These are phyloP conservation scores for Blastobotrys aristatus DNA, from an alignment of 1,139 yeast species.

Conservation along the genomic window DNA sequence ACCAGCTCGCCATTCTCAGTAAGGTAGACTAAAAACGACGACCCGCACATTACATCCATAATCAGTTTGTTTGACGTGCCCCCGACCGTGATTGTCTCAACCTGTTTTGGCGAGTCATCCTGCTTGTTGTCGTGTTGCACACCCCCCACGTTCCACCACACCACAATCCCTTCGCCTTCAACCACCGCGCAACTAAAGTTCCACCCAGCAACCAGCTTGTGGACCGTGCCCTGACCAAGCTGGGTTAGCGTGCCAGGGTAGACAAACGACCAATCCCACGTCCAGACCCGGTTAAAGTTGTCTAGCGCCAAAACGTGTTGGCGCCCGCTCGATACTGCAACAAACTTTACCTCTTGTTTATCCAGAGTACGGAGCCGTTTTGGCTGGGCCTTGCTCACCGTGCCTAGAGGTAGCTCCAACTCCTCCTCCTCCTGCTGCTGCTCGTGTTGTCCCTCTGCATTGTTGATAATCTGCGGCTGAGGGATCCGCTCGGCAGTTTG, in stretches of 20 bases:
- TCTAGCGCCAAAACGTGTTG: constrained; percentile 63
- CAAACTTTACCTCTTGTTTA: constrained; percentile 32
- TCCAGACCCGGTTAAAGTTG: constrained; percentile 46
- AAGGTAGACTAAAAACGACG: constrained; percentile 48
- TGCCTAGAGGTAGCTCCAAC: constrained; percentile 13
- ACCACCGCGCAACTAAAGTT: constrained; percentile 50
- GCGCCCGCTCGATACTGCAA: constrained; percentile 59
- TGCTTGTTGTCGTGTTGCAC: constrained; percentile 15
- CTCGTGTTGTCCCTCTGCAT: too few species aligned
- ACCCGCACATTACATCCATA: constrained; percentile 55
- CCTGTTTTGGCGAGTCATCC: not conserved
- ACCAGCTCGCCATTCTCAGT: constrained; percentile 44
- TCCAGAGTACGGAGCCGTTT: constrained; percentile 13
- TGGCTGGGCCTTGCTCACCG: constrained; percentile 9
- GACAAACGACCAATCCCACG: constrained; percentile 49
- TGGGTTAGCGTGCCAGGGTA: constrained; percentile 44
- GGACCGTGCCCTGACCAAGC: constrained; percentile 25
- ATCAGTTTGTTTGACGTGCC: constrained; percentile 29
- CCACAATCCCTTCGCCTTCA: constrained; percentile 49
- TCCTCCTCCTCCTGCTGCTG: too few species aligned
- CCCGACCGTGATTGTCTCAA: constrained; percentile 27
- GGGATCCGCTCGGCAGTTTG: not conserved
- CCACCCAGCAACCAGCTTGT: constrained; percentile 68
- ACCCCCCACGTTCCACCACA: constrained; percentile 49
- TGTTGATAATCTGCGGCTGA: not conserved